A percentile compares a stretch with the other conserved stretches of the same genome.
phyloP scores from a whole-genome alignment of 768 basidiomycete genomes.

The Leucogyrophana mollusca region DNA sequence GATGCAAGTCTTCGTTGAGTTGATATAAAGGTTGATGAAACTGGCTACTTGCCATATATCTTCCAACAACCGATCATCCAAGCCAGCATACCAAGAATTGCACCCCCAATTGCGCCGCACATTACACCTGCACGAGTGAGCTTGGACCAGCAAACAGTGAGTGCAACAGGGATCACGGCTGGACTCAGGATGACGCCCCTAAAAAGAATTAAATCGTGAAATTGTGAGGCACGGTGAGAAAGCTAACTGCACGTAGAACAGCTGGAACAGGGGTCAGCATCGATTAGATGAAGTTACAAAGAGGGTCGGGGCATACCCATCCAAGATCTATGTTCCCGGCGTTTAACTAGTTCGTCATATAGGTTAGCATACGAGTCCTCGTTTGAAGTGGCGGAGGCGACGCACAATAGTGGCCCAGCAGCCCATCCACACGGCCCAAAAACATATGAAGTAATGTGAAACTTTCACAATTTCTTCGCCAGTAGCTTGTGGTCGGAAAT shows the following conservation, averaged over 20 bases:
- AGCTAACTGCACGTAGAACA: constrained; percentile 48
- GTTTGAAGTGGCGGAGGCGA: not conserved
- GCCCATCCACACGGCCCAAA: constrained; percentile 45
- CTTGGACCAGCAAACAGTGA: constrained; percentile 48
- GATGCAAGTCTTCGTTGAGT: not conserved
- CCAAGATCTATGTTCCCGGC: constrained; percentile 45
- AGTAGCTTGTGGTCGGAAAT: constrained; percentile 34
- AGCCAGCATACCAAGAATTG: constrained; percentile 42
- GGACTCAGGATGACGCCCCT: constrained; percentile 51
- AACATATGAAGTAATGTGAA: constrained; percentile 39
- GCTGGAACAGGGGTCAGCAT: constrained; percentile 10
- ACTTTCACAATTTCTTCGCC: constrained; percentile 39
- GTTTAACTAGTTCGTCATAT: constrained; percentile 32
- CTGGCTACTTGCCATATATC: constrained; percentile 35
- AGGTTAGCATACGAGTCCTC: not conserved
- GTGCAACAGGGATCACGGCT: constrained; percentile 48
- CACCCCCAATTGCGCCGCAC: constrained; percentile 40
- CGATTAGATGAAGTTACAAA: no score
- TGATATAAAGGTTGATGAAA: not conserved
- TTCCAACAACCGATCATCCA: constrained; percentile 55
- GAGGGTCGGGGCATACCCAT: no score
- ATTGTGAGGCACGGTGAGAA: not conserved
- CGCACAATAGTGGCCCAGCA: constrained; percentile 39
- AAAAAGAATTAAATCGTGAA: not conserved
- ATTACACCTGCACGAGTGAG: constrained; percentile 39